Evolutionary conservation across 2,329 filamentous ascomycete genomes (phyloP), one percentile per base, ranked within the genome.

Genomic region (Shiraia sp.): DNA sequence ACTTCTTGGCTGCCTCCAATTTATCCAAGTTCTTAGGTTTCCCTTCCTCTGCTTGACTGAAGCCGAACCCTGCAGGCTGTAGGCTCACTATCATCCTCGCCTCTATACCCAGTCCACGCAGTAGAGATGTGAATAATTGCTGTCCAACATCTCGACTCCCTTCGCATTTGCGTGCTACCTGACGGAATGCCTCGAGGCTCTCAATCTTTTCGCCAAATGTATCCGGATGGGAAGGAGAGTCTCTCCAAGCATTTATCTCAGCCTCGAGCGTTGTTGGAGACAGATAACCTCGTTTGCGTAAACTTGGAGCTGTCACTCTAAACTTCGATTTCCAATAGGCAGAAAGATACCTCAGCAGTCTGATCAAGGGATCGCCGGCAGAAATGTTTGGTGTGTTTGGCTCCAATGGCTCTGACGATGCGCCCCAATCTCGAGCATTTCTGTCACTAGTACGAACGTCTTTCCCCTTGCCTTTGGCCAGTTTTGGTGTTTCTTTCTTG

Each of bases 221-320:
- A 32, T 81, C 76, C 0, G 77, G 68, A 52, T 93, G 79, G 42
- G 82, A 74, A 0, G 76, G 73, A 34, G 85, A 79, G 10, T 83
- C 79, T 23, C 81, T 79, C 65, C 86, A 90, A 0, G 81, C 84
- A 23, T 85, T 83, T 6, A 86, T 82, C 45, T 93, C 77, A n/a
- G 84, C 80, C 54, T 90, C 85, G 2, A 96, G 72, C 16, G 82
- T 79, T 55, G 86, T 78, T n/a, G 90, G 79, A 0, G 87, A 78
- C 74, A 92, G 87, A 64, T 97, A 97, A 0, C 93, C 93, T 63
- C 82, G 79, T 72, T 97, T 99, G n/a, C 91, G 80, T 15, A 97
- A 62, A 0, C 88, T 89, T 0, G 91, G 90, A 0, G 85, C 80
- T 1, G 83, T 89, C 30, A 93, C 77, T 1, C 76, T 80, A 67